Percentiles rank a stretch among this genome's conserved stretches.
Evolutionary conservation across 2,329 filamentous ascomycete genomes (phyloP).

Genomic region (Ceratocystis harringtonii): DNA sequence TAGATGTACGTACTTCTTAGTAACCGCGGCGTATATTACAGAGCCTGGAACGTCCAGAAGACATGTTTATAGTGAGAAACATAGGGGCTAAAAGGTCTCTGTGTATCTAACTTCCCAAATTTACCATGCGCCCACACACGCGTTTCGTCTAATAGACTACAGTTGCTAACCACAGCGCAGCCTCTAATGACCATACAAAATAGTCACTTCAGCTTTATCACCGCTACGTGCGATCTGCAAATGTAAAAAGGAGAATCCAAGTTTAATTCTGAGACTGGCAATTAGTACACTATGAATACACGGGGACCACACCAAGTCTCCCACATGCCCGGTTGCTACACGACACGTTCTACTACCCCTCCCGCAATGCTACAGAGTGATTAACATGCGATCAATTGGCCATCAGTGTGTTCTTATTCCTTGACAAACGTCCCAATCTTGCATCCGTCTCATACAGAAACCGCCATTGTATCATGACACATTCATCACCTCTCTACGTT

Average conservation of each 20-base stretch:
- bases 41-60: neutral
- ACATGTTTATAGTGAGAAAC: neutral
- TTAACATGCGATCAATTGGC: neutral
- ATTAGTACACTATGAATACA: slow-evolving; percentile 4
- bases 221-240: neutral
- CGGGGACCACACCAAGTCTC: neutral
- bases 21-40: neutral
- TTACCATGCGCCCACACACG: neutral
- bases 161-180: neutral
- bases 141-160: neutral
- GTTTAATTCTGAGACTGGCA: neutral
- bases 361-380: neutral
- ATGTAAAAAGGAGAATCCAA: neutral
- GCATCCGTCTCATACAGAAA: neutral
- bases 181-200: neutral
- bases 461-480: neutral
- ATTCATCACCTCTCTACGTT: neutral
- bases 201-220: neutral
- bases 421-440: neutral
- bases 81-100: neutral
- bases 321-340: neutral
- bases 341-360: neutral
- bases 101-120: neutral
- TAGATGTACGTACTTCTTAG: neutral
- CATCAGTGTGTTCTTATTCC: neutral